These are phyloP conservation scores for Backusella psychrophila DNA, from an alignment of 192 early-diverging fungal genomes.

Conservation along the genomic window DNA sequence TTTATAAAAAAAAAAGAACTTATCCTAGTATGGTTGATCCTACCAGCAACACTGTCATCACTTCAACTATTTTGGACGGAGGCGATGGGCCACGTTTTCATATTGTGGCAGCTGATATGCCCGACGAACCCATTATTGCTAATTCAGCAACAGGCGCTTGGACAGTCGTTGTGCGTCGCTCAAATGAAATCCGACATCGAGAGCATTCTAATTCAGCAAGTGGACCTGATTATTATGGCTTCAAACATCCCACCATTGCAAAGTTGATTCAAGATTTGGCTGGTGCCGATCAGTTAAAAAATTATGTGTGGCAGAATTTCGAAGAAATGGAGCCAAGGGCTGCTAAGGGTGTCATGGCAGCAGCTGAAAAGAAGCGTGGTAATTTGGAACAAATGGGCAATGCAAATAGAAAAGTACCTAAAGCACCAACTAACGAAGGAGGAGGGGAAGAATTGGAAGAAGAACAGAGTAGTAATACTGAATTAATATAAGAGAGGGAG, in stretches of 20 bases:
- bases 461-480: background rate
- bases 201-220: constrained; percentile 84
- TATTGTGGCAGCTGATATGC: constrained; percentile 78
- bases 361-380: constrained; percentile 36
- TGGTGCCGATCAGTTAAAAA: constrained; percentile 66
- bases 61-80: constrained; percentile 78
- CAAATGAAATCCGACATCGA: constrained; percentile 76
- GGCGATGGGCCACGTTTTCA: constrained; percentile 76
- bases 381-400: constrained; percentile 38
- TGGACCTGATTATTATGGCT: constrained; percentile 93
- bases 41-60: constrained; percentile 53
- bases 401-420: constrained; percentile 35
- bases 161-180: constrained; percentile 78
- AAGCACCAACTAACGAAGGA: background rate
- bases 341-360: constrained; percentile 38
- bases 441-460: background rate
- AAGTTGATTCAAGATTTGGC: constrained; percentile 92
- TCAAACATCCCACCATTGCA: constrained; percentile 83
- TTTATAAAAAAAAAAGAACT: constrained; percentile 24
- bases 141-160: constrained; percentile 92
- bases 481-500: background rate
- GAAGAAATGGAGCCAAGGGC: constrained; percentile 47
- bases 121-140: constrained; percentile 67
- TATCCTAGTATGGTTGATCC: constrained; percentile 58
- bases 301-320: constrained; percentile 73